These are phyloP conservation scores for Cyclotella choctawhatcheeana DNA, from an alignment of 108 stramenopile species.

Conservation along the genomic window DNA sequence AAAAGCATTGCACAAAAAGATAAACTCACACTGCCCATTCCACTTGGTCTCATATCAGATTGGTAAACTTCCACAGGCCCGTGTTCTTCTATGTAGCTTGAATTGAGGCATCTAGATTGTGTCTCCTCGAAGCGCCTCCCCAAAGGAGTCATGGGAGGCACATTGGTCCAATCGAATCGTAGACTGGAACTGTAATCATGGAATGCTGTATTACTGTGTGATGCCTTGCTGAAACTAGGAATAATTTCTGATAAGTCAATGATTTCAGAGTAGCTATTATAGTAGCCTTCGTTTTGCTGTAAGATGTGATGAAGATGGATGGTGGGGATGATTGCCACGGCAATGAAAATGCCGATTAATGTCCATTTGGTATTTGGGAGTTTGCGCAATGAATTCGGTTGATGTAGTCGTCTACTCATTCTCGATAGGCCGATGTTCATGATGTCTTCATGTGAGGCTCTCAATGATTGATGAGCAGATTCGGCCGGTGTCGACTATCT, in stretches of 20 bases:
- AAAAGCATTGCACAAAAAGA: background rate
- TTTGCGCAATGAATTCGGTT: too few species aligned
- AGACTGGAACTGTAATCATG: slow-evolving; percentile 1
- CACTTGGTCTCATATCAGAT: slow-evolving; percentile 55
- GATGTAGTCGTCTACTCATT: too few species aligned
- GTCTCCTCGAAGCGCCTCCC: slow-evolving; percentile 22
- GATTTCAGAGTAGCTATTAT: too few species aligned
- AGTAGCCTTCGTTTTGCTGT: too few species aligned
- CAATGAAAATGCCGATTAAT: too few species aligned
- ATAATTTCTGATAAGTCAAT: background rate
- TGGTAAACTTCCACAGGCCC: slow-evolving; percentile 40
- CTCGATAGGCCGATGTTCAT: too few species aligned
- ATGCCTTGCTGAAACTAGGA: background rate
- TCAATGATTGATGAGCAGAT: too few species aligned
- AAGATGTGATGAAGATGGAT: too few species aligned
- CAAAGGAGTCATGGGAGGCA: slow-evolving; percentile 16
- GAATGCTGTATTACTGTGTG: background rate
- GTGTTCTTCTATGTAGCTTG: slow-evolving; percentile 11
- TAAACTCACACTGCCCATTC: slow-evolving; percentile 50
- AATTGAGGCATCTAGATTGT: slow-evolving; percentile 28
- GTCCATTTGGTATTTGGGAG: too few species aligned
- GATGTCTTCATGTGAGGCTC: too few species aligned
- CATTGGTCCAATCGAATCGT: slow-evolving; percentile 61
- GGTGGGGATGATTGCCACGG: too few species aligned
- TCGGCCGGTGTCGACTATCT: too few species aligned